phyloP scores from a whole-genome alignment of 2,329 filamentous ascomycete genomes.

The Colletotrichum plurivorum region DNA sequence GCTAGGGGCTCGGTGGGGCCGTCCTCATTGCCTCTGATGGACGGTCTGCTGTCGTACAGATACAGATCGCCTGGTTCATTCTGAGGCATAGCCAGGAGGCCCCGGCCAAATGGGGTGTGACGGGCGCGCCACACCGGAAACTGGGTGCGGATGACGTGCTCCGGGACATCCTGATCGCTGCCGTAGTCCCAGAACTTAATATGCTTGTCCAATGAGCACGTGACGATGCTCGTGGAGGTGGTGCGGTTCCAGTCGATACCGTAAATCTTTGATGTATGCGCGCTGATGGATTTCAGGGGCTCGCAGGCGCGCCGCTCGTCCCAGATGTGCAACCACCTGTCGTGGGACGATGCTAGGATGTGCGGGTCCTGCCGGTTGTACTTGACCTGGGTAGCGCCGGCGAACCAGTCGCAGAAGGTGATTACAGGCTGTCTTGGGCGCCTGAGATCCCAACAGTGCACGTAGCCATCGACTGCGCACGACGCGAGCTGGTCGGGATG shows the following conservation, averaged over 20 bases:
- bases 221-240: slow-evolving; percentile 79
- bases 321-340: slow-evolving; percentile 90
- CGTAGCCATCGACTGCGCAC: slow-evolving; percentile 92
- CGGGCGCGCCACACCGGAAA: slow-evolving; percentile 94
- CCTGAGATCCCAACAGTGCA: slow-evolving; percentile 92
- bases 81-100: slow-evolving; percentile 91
- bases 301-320: slow-evolving; percentile 84
- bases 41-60: slow-evolving; percentile 79
- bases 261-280: slow-evolving; percentile 94
- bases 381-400: slow-evolving; percentile 94
- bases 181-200: slow-evolving; percentile 94
- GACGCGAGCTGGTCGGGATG: slow-evolving; percentile 91
- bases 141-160: slow-evolving; percentile 83
- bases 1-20: slow-evolving; percentile 64
- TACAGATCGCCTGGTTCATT: slow-evolving; percentile 88
- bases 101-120: slow-evolving; percentile 90
- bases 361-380: slow-evolving; percentile 92
- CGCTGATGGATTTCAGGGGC: slow-evolving; percentile 86
- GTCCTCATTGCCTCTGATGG: slow-evolving; percentile 60
- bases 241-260: slow-evolving; percentile 95
- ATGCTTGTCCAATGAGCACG: slow-evolving; percentile 91
- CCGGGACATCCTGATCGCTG: slow-evolving; percentile 73
- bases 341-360: slow-evolving; percentile 91
- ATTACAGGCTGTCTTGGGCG: slow-evolving; percentile 79
- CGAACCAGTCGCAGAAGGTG: slow-evolving; percentile 93